Conservation (phyloP, 768 basidiomycete species). For the Amanita molliuscula region DNA sequence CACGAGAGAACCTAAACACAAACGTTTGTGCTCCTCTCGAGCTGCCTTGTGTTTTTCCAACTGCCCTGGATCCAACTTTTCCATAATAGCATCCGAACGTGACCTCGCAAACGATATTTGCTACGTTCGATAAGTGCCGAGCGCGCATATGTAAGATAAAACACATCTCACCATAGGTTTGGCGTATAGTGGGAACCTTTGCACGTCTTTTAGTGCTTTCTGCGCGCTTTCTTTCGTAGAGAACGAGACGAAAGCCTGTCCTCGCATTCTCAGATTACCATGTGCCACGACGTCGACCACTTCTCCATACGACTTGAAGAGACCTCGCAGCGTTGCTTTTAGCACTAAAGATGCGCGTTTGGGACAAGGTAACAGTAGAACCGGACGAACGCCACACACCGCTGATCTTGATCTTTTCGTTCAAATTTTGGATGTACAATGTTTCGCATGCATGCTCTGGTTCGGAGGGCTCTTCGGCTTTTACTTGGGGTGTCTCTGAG, state of each 20-base stretch:
- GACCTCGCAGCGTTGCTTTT: constrained; percentile 74
- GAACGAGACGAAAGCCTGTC: constrained; percentile 97
- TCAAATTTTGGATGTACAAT: constrained; percentile 91
- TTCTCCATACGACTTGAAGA: constrained; percentile 91
- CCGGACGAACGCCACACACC: constrained; percentile 26
- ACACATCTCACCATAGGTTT: constrained; percentile 77
- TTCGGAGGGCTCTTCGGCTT: constrained; percentile 12
- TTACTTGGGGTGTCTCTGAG: not conserved
- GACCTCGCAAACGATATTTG: constrained; percentile 92
- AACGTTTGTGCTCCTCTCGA: constrained; percentile 81
- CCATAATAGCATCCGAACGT: constrained; percentile 84
- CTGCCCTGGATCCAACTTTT: constrained; percentile 47
- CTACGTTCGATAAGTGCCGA: constrained; percentile 26
- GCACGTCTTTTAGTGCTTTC: constrained; percentile 87
- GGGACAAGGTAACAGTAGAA: not conserved
- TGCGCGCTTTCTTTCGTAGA: constrained; percentile 69
- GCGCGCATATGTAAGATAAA: not conserved
- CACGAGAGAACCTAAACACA: constrained; percentile 13
- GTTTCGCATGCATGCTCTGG: constrained; percentile 64
- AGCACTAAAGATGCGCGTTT: constrained; percentile 42
- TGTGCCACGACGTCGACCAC: constrained; percentile 96
- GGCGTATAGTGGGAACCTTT: constrained; percentile 89
- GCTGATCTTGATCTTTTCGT: constrained; percentile 85
- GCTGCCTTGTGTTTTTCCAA: constrained; percentile 68
- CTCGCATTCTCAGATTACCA: constrained; percentile 90